phyloP scores from a whole-genome alignment of 805 yeast genomes.

The Spathaspora gorwiae region DNA sequence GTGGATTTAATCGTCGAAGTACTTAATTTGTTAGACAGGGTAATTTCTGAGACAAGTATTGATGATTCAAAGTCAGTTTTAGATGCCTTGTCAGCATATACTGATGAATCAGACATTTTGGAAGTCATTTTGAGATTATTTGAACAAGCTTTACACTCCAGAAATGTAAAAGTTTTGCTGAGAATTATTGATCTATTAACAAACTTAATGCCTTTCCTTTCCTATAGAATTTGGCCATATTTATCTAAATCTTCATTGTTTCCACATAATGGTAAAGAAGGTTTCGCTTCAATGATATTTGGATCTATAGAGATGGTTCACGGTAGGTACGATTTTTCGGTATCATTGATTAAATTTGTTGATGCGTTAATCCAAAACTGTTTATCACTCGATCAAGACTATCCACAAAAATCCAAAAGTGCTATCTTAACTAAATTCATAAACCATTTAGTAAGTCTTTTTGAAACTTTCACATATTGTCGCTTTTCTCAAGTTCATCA shows the following conservation, averaged over 20 bases:
- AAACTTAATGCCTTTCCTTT: slow-evolving; percentile 43
- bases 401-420: slow-evolving; percentile 36
- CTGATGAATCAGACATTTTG: slow-evolving; percentile 53
- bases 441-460: slow-evolving; percentile 57
- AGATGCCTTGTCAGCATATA: slow-evolving; percentile 44
- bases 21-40: slow-evolving; percentile 45
- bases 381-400: slow-evolving; percentile 17
- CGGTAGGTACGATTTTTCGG: slow-evolving; percentile 63
- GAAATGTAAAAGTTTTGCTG: slow-evolving; percentile 44
- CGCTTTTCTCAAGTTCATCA: slow-evolving; percentile 54
- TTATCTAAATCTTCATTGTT: slow-evolving; percentile 63
- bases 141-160: slow-evolving; percentile 59
- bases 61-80: slow-evolving; percentile 20
- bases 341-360: slow-evolving; percentile 53
- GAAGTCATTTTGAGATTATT: slow-evolving; percentile 63
- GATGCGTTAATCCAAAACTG: slow-evolving; percentile 50
- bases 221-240: slow-evolving; percentile 77
- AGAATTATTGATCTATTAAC: slow-evolving; percentile 48
- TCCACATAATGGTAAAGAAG: slow-evolving; percentile 57
- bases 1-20: slow-evolving; percentile 43
- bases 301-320: slow-evolving; percentile 69
- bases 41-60: slow-evolving; percentile 37
- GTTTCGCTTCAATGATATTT: slow-evolving; percentile 54
- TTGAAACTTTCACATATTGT: slow-evolving; percentile 73
- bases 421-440: slow-evolving; percentile 53